Conservation (phyloP, 768 basidiomycete species). For the Cystofilobasidium ferigula region DNA sequence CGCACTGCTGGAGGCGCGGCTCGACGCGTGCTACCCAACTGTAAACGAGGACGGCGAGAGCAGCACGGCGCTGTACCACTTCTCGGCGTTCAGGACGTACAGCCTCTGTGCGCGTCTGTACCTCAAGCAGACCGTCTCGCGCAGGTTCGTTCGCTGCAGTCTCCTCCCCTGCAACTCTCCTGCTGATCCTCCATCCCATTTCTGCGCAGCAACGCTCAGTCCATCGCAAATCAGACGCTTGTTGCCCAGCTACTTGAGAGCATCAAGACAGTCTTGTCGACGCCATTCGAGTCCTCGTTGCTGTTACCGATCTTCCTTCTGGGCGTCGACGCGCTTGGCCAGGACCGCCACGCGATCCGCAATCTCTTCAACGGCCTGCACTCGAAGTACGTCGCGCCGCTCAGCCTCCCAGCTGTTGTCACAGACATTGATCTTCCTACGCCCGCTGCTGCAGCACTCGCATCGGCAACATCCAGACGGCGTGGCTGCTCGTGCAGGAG, state of each 20-base stretch:
- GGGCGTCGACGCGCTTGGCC: background rate
- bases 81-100: slow-evolving; percentile 17
- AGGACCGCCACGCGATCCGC: background rate
- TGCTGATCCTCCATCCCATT: background rate
- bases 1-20: slow-evolving; percentile 13
- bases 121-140: slow-evolving; percentile 16
- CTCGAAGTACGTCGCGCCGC: slow-evolving; percentile 1
- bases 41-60: background rate
- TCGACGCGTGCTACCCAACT: slow-evolving; percentile 18
- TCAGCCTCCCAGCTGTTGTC: too few species aligned
- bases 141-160: background rate
- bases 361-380: background rate
- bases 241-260: slow-evolving; percentile 16
- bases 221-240: slow-evolving; percentile 17
- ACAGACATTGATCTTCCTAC: background rate
- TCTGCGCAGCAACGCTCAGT: slow-evolving; percentile 12
- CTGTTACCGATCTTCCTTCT: slow-evolving; percentile 25
- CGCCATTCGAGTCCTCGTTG: slow-evolving; percentile 20
- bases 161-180: background rate
- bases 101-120: slow-evolving; percentile 21
- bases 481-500: slow-evolving; percentile 15
- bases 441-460: slow-evolving; percentile 5
- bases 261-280: slow-evolving; percentile 11
- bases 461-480: slow-evolving; percentile 24
- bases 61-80: slow-evolving; percentile 18